A percentile compares a stretch with the other conserved stretches of the same genome.
These are phyloP conservation scores for Dioscorea alata DNA, from an alignment of 106 monocot species.

Conservation along the genomic window DNA sequence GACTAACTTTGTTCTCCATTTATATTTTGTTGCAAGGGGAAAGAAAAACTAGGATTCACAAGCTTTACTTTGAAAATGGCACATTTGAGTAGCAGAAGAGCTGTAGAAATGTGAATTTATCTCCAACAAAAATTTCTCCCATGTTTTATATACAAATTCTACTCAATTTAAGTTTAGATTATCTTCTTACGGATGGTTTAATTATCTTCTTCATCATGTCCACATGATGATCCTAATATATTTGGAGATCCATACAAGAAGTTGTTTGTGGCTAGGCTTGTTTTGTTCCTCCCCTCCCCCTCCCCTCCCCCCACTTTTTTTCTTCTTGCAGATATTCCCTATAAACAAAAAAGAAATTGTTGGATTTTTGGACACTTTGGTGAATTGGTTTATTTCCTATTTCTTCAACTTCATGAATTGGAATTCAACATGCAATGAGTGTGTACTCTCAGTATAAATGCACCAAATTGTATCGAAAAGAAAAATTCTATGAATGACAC, in stretches of 20 bases:
- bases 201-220: conserved; percentile 15
- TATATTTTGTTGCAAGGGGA: conserved; percentile 34
- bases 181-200: not conserved
- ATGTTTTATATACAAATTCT: not conserved
- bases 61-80: conserved; percentile 66
- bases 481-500: no score
- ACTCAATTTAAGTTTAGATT: not conserved
- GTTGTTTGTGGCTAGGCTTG: conserved; percentile 89
- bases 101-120: conserved; percentile 64
- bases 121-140: not conserved
- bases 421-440: conserved; percentile 56
- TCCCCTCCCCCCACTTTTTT: no score
- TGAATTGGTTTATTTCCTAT: conserved; percentile 60
- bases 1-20: not conserved
- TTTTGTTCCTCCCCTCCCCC: no score
- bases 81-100: conserved; percentile 77
- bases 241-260: conserved; percentile 95
- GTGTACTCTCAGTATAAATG: not conserved
- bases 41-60: conserved; percentile 72
- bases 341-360: conserved; percentile 67
- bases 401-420: conserved; percentile 66
- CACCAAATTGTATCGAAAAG: no score
- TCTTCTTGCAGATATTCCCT: conserved; percentile 72
- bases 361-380: conserved; percentile 65
- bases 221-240: conserved; percentile 50